A percentile compares a stretch with the other conserved stretches of the same genome.
phyloP scores from a whole-genome alignment of 257 asterid genomes.

The Verbena officinalis region DNA sequence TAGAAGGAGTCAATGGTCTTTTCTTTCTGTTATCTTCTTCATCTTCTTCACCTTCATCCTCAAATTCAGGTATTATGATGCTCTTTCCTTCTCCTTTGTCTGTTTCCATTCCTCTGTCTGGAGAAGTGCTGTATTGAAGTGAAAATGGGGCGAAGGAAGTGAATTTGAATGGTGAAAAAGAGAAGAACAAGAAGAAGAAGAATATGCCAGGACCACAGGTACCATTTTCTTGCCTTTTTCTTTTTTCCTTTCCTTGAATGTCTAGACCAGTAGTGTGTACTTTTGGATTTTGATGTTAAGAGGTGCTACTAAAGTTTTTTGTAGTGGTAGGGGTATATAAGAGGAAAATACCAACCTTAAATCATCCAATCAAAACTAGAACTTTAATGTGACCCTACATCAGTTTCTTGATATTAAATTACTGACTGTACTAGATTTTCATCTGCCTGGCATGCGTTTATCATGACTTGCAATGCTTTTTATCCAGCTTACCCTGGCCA shows the following conservation, averaged over 20 bases:
- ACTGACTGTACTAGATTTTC: slow-evolving; percentile 25
- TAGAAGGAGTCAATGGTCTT: slow-evolving; percentile 46
- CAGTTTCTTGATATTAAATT: slow-evolving; percentile 30
- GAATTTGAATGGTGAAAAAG: slow-evolving; percentile 44
- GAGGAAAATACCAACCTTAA: slow-evolving; percentile 17
- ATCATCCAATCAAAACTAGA: slow-evolving; percentile 33
- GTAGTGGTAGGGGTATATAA: slow-evolving; percentile 34
- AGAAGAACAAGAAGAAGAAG: slow-evolving; percentile 40
- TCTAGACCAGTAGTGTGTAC: slow-evolving; percentile 47
- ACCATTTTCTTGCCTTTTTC: slow-evolving; percentile 53
- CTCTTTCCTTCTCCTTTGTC: slow-evolving; percentile 61
- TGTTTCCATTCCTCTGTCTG: slow-evolving; percentile 54
- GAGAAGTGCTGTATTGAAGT: slow-evolving; percentile 32
- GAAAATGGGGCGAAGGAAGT: slow-evolving; percentile 37
- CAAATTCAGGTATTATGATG: slow-evolving; percentile 39
- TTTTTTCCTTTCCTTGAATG: slow-evolving; percentile 37
- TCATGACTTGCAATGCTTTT: slow-evolving; percentile 28
- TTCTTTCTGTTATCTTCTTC: slow-evolving; percentile 59
- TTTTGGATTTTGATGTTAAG: slow-evolving; percentile 37
- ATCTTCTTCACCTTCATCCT: slow-evolving; percentile 57
- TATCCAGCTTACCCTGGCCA: neutral
- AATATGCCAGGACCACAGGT: slow-evolving; percentile 72
- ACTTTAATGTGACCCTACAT: slow-evolving; percentile 42
- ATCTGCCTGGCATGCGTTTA: slow-evolving; percentile 30
- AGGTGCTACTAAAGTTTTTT: slow-evolving; percentile 34